Evolutionary conservation across 2,329 filamentous ascomycete genomes (phyloP).

Genomic region (Claviceps pazoutovae): DNA sequence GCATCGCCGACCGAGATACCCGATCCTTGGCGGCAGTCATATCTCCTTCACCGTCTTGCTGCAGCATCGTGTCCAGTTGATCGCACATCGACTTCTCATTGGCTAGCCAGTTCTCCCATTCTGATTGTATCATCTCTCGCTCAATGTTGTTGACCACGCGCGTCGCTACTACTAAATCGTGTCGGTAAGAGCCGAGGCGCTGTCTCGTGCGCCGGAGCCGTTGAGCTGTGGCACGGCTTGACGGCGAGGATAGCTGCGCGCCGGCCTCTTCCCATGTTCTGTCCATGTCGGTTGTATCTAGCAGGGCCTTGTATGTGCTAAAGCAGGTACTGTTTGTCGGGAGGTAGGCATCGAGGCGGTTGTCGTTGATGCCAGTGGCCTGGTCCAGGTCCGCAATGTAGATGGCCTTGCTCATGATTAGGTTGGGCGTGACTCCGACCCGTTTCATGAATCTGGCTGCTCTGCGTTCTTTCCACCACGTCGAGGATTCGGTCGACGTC

Average conservation of each 20-base stretch:
- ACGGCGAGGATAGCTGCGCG: constrained; percentile 28
- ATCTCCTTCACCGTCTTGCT: constrained; percentile 12
- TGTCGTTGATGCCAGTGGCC: constrained; percentile 28
- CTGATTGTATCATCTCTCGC: constrained; percentile 67
- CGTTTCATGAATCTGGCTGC: constrained; percentile 69
- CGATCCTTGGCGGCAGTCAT: constrained; percentile 8
- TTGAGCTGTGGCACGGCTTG: constrained; percentile 41
- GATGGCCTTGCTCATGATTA: constrained; percentile 71
- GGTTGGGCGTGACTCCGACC: constrained; percentile 66
- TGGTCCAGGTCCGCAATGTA: constrained; percentile 72
- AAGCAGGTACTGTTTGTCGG: constrained; percentile 43
- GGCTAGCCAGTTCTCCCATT: constrained; percentile 86
- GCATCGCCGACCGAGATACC: constrained; percentile 7
- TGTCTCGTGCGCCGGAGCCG: constrained; percentile 70
- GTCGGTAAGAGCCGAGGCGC: constrained; percentile 67
- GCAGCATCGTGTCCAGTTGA: constrained; percentile 37
- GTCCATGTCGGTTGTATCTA: constrained; percentile 44
- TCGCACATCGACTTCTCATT: constrained; percentile 68
- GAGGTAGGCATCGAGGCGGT: constrained; percentile 16
- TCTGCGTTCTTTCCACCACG: constrained; percentile 77
- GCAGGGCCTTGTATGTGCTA: constrained; percentile 44
- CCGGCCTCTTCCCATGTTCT: constrained; percentile 40
- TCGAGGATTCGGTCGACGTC: constrained; percentile 55
- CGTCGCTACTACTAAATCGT: constrained; percentile 83
- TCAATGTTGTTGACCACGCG: constrained; percentile 83